Percentiles rank a stretch among this genome's conserved stretches.
Evolutionary conservation across 495 filamentous ascomycete species (phyloP).

Genomic region (Thermochaetoides thermophila): DNA sequence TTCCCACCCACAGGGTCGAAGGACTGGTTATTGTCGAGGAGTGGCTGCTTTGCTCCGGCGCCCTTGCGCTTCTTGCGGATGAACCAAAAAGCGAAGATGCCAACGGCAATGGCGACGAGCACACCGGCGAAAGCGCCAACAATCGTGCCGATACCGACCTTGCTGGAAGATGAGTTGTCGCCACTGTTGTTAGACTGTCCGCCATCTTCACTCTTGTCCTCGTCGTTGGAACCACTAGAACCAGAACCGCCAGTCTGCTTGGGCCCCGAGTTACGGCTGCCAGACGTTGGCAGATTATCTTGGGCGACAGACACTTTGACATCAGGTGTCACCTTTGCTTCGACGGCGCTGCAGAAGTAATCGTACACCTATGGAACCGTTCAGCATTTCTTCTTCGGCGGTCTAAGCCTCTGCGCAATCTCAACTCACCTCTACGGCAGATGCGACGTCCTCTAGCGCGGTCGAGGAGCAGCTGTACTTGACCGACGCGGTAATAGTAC

Average conservation of each 20-base stretch:
- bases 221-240: constrained; percentile 1
- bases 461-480: constrained; percentile 28
- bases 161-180: constrained; percentile 1
- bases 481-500: constrained; percentile 22
- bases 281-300: too few species aligned
- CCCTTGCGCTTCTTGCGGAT: constrained; percentile 8
- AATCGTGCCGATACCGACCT: constrained; percentile 17
- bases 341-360: constrained; percentile 34
- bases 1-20: constrained; percentile 15
- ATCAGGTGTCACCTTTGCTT: constrained; percentile 20
- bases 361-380: constrained; percentile 28
- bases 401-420: constrained; percentile 33
- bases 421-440: constrained; percentile 17
- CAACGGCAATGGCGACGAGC: constrained; percentile 18
- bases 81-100: constrained; percentile 23
- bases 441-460: constrained; percentile 30
- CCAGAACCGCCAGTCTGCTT: constrained; percentile 7
- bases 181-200: background rate
- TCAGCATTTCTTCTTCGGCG: constrained; percentile 26
- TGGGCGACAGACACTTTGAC: too few species aligned
- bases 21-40: background rate
- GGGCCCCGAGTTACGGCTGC: constrained; percentile 24
- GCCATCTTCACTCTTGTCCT: constrained; percentile 1
- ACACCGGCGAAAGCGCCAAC: constrained; percentile 24
- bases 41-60: constrained; percentile 1